These are phyloP conservation scores for Stenogyne calaminthoides DNA, from an alignment of 305 asterid species.

Conservation along the genomic window DNA sequence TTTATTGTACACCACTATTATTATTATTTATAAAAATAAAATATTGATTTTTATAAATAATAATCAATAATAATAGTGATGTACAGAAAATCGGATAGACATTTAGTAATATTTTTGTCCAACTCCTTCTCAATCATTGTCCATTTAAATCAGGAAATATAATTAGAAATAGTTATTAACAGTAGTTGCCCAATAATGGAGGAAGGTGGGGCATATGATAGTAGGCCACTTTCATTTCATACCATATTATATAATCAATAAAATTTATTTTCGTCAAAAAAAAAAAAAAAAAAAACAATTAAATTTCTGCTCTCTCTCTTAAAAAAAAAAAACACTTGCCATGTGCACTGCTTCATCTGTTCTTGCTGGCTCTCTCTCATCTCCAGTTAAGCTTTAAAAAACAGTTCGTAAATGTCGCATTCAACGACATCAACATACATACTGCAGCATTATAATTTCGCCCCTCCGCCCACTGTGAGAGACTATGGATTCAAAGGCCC, in stretches of 20 bases:
- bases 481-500: conserved; percentile 57
- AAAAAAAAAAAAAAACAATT: no score
- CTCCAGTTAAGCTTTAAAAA: conserved; percentile 54
- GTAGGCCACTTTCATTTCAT: conserved; percentile 27
- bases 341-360: conserved; percentile 69
- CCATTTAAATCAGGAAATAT: no score
- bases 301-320: conserved; percentile 20
- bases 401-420: conserved; percentile 41
- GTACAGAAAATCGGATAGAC: no score
- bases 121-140: no score
- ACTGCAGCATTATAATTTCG: background rate
- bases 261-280: no score
- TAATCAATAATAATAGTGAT: no score
- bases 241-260: conserved; percentile 11
- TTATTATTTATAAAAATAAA: no score
- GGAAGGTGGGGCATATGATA: conserved; percentile 30
- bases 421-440: conserved; percentile 34
- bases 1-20: no score
- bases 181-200: conserved; percentile 43
- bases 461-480: conserved; percentile 10
- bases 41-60: no score
- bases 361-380: conserved; percentile 72
- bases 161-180: background rate
- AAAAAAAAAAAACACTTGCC: conserved; percentile 39
- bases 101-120: no score